These are phyloP conservation scores for Suillus plorans DNA, from an alignment of 768 basidiomycete species.

Conservation along the genomic window DNA sequence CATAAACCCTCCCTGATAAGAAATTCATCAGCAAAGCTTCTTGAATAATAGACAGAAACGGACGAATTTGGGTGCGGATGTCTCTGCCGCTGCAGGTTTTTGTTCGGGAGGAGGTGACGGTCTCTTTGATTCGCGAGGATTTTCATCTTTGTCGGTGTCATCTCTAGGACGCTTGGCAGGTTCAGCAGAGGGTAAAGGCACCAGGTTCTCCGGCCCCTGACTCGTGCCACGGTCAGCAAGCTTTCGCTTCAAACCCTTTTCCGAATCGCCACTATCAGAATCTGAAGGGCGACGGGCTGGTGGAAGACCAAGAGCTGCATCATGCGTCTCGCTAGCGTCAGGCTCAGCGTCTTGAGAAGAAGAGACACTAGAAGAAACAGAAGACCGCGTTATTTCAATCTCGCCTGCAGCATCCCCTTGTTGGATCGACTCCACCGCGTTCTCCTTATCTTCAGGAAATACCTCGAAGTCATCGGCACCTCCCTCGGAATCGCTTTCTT, in stretches of 20 bases:
- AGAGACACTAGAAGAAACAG: constrained; percentile 17
- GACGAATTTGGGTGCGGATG: constrained; percentile 48
- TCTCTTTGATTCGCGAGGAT: constrained; percentile 58
- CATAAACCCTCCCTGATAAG: constrained; percentile 66
- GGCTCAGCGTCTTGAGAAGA: constrained; percentile 22
- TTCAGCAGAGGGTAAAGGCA: constrained; percentile 29
- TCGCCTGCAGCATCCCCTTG: constrained; percentile 11
- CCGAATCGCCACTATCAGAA: constrained; percentile 47
- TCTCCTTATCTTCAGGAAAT: constrained; percentile 12
- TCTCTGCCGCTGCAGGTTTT: constrained; percentile 16
- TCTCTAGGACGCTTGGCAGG: constrained; percentile 61
- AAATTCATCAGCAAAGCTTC: constrained; percentile 12
- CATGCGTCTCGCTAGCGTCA: constrained; percentile 32
- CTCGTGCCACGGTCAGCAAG: constrained; percentile 67
- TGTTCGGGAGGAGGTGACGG: constrained; percentile 71
- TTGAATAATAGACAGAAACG: constrained; percentile 24
- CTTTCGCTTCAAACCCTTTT: constrained; percentile 72
- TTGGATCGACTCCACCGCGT: constrained; percentile 16
- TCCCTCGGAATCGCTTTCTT: constrained; percentile 67
- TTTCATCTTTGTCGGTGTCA: constrained; percentile 60
- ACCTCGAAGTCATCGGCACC: constrained; percentile 38
- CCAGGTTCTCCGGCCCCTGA: constrained; percentile 45
- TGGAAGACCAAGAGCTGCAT: constrained; percentile 23
- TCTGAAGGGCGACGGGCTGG: constrained; percentile 35
- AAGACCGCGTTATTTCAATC: constrained; percentile 14